These are phyloP conservation scores for Trichosporon sp. DNA, from an alignment of 1,284 basidiomycete genomes.

Conservation along the genomic window DNA sequence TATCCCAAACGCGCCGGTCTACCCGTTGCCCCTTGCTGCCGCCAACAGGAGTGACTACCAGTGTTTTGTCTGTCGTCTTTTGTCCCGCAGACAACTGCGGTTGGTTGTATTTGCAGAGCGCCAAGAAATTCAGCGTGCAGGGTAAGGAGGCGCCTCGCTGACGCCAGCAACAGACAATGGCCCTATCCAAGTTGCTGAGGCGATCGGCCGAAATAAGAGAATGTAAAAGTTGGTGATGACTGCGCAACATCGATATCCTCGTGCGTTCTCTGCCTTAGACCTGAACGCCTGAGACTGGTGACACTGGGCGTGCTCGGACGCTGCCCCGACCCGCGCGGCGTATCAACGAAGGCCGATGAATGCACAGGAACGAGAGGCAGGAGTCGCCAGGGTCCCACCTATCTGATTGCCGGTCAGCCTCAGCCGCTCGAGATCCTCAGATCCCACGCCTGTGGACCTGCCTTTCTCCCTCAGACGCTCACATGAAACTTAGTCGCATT, in stretches of 20 bases:
- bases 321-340: too few relatives aligned
- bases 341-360: neutral
- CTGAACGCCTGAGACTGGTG: neutral
- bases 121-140: neutral
- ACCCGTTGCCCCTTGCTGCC: neutral
- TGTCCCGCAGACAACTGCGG: neutral
- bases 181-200: neutral
- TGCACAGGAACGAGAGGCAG: neutral
- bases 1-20: neutral
- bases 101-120: neutral
- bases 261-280: neutral
- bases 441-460: neutral
- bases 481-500: neutral
- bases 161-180: neutral
- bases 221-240: neutral
- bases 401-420: conserved; percentile 7
- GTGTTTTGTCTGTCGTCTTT: neutral
- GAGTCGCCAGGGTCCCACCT: neutral
- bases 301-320: neutral
- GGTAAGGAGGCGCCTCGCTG: neutral
- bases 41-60: neutral
- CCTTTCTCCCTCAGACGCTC: neutral
- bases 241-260: neutral
- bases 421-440: neutral
- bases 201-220: conserved; percentile 8